Evolutionary conservation across 352 stramenopile genomes (phyloP).

Genomic region (Pythium biforme): DNA sequence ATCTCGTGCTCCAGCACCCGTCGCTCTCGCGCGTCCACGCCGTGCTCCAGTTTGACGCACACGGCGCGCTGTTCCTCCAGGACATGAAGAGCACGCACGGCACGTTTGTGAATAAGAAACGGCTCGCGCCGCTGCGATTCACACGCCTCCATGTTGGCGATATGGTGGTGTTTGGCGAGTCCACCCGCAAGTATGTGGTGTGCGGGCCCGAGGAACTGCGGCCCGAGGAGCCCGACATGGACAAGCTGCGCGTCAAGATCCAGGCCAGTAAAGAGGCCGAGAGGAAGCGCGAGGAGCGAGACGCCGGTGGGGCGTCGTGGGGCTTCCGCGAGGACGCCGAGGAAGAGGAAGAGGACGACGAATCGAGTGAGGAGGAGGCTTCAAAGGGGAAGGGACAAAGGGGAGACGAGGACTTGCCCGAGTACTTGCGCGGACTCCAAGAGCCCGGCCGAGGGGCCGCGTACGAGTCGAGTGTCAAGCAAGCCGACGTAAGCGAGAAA

Average conservation of each 20-base stretch:
- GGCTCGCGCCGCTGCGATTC: conserved; percentile 43
- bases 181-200: conserved; percentile 77
- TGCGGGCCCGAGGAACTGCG: conserved; percentile 65
- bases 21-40: conserved; percentile 80
- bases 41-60: conserved; percentile 62
- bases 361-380: conserved; percentile 26
- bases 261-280: conserved; percentile 13
- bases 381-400: conserved; percentile 6
- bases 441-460: conserved; percentile 31
- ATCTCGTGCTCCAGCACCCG: conserved; percentile 69
- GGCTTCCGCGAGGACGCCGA: conserved; percentile 82
- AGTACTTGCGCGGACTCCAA: conserved; percentile 74
- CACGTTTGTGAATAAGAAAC: conserved; percentile 85
- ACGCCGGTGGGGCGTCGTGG: conserved; percentile 57
- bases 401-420: conserved; percentile 41
- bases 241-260: conserved; percentile 34
- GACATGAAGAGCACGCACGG: conserved; percentile 83
- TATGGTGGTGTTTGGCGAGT: conserved; percentile 87
- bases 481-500: conserved; percentile 54
- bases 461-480: conserved; percentile 54
- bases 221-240: conserved; percentile 76
- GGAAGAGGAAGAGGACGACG: conserved; percentile 30
- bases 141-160: conserved; percentile 76
- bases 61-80: conserved; percentile 65
- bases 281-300: conserved; percentile 21